Percentiles rank a stretch among this genome's conserved stretches.
Conservation (phyloP, 208 protist species). For the Porcisia deanei region DNA sequence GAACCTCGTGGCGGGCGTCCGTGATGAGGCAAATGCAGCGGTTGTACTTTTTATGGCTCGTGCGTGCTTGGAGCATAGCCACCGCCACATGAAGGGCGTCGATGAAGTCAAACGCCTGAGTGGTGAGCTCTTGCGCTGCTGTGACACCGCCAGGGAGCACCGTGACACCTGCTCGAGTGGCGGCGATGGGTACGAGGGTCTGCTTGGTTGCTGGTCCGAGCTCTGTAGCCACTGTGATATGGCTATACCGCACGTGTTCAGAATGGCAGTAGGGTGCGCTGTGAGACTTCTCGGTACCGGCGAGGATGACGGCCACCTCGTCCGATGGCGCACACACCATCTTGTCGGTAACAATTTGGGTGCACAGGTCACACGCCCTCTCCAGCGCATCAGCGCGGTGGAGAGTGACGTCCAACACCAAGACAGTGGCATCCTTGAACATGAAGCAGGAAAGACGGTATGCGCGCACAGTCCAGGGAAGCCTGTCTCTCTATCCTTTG, state of each 20-base stretch:
- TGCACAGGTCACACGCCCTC: slow-evolving; percentile 41
- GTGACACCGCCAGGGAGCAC: not conserved
- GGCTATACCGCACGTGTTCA: slow-evolving; percentile 20
- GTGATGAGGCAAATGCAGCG: slow-evolving; percentile 89
- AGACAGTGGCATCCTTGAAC: slow-evolving; percentile 38
- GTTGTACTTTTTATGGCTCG: slow-evolving; percentile 48
- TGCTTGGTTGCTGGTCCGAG: slow-evolving; percentile 11
- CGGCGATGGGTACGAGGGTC: slow-evolving; percentile 9
- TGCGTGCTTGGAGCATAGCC: slow-evolving; percentile 65
- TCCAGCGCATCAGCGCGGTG: slow-evolving; percentile 9
- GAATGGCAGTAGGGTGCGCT: slow-evolving; percentile 37
- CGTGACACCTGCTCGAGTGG: not conserved
- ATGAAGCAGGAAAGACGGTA: not conserved
- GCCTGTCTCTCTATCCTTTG: not conserved
- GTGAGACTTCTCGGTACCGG: slow-evolving; percentile 40
- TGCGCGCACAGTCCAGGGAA: not conserved
- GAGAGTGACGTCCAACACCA: slow-evolving; percentile 60
- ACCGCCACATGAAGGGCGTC: slow-evolving; percentile 84
- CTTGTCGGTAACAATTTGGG: slow-evolving; percentile 29
- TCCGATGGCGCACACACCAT: slow-evolving; percentile 60
- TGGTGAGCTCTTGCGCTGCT: not conserved
- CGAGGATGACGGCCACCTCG: slow-evolving; percentile 72
- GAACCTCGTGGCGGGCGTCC: slow-evolving; percentile 68
- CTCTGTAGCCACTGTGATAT: slow-evolving; percentile 19
- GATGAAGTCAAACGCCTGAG: slow-evolving; percentile 57